phyloP scores from a whole-genome alignment of 495 filamentous ascomycete species.

The Cenococcum geophilum region DNA sequence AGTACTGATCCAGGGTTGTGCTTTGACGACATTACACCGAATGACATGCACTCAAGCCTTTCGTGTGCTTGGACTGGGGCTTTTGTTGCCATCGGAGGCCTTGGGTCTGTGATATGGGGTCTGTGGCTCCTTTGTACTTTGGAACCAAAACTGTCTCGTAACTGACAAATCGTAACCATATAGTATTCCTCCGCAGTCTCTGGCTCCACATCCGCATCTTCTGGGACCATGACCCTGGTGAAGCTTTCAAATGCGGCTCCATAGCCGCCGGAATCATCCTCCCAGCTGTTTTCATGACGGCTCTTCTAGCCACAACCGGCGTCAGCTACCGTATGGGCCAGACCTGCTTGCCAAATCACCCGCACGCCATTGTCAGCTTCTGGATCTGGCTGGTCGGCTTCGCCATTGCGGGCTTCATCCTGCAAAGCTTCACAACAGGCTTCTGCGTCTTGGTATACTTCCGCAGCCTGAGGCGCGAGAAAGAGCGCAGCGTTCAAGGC shows the following conservation, averaged over 20 bases:
- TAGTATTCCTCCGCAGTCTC: conserved; percentile 36
- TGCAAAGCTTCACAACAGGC: conserved; percentile 33
- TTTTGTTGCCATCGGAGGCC: conserved; percentile 31
- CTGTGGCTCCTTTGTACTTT: background rate
- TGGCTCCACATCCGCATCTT: conserved; percentile 40
- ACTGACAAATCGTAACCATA: background rate
- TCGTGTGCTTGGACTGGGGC: conserved; percentile 38
- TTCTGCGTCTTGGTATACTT: conserved; percentile 37
- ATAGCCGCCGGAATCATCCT: conserved; percentile 31
- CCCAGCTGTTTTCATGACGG: conserved; percentile 30
- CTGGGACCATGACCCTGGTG: conserved; percentile 36
- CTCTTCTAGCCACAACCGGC: conserved; percentile 29
- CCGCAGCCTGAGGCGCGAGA: conserved; percentile 15
- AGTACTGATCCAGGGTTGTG: conserved; percentile 30
- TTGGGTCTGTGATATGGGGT: conserved; percentile 33
- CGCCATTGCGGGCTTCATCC: conserved; percentile 26
- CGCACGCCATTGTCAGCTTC: conserved; percentile 32
- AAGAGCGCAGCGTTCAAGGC: conserved; percentile 1
- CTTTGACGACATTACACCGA: conserved; percentile 38
- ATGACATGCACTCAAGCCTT: conserved; percentile 33
- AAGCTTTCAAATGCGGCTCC: conserved; percentile 29
- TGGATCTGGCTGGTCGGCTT: conserved; percentile 38
- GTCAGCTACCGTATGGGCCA: conserved; percentile 36
- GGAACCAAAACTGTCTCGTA: background rate
- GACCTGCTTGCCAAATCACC: conserved; percentile 37